Conservation (phyloP, 2,329 filamentous ascomycete genomes). For the Microcyclospora pomicola region DNA sequence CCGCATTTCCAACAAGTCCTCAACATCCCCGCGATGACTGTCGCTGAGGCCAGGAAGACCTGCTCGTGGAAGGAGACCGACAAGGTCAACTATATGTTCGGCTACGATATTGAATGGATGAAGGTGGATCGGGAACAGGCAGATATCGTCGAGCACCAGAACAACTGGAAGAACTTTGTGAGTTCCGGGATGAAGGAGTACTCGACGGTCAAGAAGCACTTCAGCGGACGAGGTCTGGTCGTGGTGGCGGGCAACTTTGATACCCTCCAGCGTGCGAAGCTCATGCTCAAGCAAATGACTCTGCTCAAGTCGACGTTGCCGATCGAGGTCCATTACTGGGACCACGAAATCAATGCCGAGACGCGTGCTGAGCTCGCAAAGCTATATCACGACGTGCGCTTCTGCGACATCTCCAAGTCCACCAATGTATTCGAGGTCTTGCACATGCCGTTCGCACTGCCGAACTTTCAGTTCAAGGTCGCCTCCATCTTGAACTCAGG, state of each 20-base stretch:
- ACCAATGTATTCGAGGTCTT: slow-evolving; percentile 11
- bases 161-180: slow-evolving; percentile 56
- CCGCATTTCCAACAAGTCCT: too few species aligned
- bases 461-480: slow-evolving; percentile 23
- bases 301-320: slow-evolving; percentile 49
- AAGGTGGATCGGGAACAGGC: slow-evolving; percentile 2
- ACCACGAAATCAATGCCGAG: slow-evolving; percentile 13
- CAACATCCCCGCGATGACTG: too few species aligned
- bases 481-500: slow-evolving; percentile 24
- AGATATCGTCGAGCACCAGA: slow-evolving; percentile 8
- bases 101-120: slow-evolving; percentile 2
- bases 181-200: slow-evolving; percentile 48
- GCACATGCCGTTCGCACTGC: slow-evolving; percentile 6
- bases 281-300: slow-evolving; percentile 31
- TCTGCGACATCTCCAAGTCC: slow-evolving; percentile 17
- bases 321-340: slow-evolving; percentile 35
- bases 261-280: slow-evolving; percentile 14
- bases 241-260: slow-evolving; percentile 17
- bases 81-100: background rate
- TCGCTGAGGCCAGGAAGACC: too few species aligned
- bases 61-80: too few species aligned
- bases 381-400: slow-evolving; percentile 12
- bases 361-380: slow-evolving; percentile 7
- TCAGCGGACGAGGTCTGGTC: slow-evolving; percentile 19
- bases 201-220: slow-evolving; percentile 15